Evolutionary conservation across 1,139 yeast genomes (phyloP), one percentile per base, ranked within the genome.

Genomic region (Blastobotrys aristatus): DNA sequence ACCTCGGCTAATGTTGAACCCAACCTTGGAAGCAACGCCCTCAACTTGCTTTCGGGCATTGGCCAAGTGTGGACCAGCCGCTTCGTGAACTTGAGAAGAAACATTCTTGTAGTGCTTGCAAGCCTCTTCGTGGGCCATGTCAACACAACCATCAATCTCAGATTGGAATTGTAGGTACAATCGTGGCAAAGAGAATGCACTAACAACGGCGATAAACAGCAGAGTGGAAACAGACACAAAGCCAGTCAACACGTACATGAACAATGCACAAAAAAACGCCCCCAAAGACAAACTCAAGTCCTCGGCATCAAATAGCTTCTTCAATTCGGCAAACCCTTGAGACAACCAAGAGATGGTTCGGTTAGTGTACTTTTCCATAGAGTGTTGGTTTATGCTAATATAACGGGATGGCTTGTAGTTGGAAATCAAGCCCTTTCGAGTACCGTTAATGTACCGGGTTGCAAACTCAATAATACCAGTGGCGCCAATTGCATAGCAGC

Each of bases 111-210:
- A 65, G 69, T 84, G 82, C 44, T 71, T 74, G 64, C 76, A 77
- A 50, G 81, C 81, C 46, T 77, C 60, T 56, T 75, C 71, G 55
- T 81, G 70, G 64, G 73, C 76, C 57, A 80, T 74, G 52, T 76
- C 77, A 50, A 84, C 76, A 48, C 80, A 78, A 46, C 82, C 81
- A 69, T 90, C 96, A 65, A 92, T 84, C 71, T 85, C 84, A 61
- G 75, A 75, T 75, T 88, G 82, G 77, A 86, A 82, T 57, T 75
- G 76, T 57, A 76, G 70, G 73, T 90, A 92, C 55, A 85, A 62
- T 30, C 78, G 79, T 52, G 98, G 97, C 44, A 79, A 70, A 42
- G 94, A 71, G 75, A 92, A 92, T 18, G 85, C 76, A 31, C 74
- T 66, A 46, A 87, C 68, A 48, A 84, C 79, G 40, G 78, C 67